Base-by-base conservation (phyloP, 1,139 yeast genomes). In the Chernovozyma sophiae-reginae region DNA sequence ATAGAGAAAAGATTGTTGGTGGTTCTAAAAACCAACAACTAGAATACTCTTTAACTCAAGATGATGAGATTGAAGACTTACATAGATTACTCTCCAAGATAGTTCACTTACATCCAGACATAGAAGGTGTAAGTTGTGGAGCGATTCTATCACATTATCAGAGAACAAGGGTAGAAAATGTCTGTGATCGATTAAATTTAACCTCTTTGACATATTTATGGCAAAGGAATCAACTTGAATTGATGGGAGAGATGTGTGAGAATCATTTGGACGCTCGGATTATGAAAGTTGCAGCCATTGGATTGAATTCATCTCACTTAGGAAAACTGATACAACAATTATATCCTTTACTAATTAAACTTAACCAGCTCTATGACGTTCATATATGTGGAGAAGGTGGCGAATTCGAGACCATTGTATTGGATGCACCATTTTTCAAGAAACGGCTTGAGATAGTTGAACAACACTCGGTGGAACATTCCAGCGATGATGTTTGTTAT, bases 341-440 rank as follows among this genome's bases (percentile, higher is more conserved):
- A 47, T 74, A 75, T 39, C 83, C 87, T 0, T 72, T 67, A 1
- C 59, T 92, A 52, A 50, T 73, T 10, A 67, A 66, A 29, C 64
- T 90, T 46, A 84, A 90, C 52, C 47, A 56, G 10, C 62, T 65
- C 60, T 90, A 78, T 56, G 95, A 90, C 2, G 86, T 90, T 8
- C 97, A 92, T 56, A 79, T 92, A 0, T 92, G 98, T 64, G 98
- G 98, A 7, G 98, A 92, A 65, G 98, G 98, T 16, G 98, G 98
- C 1, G 98, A 92, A 58, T 92, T 89, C 56, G 98, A 92, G 55
- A 83, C 96, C 0, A 65, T 90, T 47, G 97, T 92, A 3, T 67
- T 92, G 23, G 97, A 92, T 58, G 86, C 95, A 2, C 95, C 96
- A 0, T 80, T 86, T 42, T 92, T 92, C 60, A 65, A 62, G 28